Percentiles rank a stretch among this genome's conserved stretches.
Conservation (phyloP, 2,329 filamentous ascomycete genomes). For the Colletotrichum sansevieriae region DNA sequence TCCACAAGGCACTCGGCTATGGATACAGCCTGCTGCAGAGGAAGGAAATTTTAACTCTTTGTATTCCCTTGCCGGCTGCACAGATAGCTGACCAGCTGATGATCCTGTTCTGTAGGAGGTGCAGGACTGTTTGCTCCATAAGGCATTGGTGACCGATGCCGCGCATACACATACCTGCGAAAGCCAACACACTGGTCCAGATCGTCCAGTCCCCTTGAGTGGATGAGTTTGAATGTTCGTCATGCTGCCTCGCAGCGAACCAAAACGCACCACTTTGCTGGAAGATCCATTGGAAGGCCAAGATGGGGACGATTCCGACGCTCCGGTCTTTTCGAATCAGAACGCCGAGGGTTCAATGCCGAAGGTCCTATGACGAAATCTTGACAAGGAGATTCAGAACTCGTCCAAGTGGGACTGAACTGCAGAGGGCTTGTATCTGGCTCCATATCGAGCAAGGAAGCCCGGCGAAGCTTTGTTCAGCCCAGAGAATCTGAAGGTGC, state of each 20-base stretch:
- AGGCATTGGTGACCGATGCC: background rate
- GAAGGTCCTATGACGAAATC: constrained; percentile 14
- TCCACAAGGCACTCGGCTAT: background rate
- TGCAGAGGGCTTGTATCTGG: constrained; percentile 4
- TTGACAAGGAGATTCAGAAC: constrained; percentile 6
- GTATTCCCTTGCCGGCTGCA: background rate
- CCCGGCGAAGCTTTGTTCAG: constrained; percentile 9
- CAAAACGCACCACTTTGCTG: background rate
- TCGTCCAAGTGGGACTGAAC: constrained; percentile 8
- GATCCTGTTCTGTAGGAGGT: constrained; percentile 23
- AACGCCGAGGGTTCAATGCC: background rate
- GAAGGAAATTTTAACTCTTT: constrained; percentile 5
- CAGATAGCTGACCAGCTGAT: constrained; percentile 22
- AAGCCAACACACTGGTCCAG: background rate
- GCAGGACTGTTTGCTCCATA: constrained; percentile 11
- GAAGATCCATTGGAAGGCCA: background rate
- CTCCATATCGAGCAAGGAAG: constrained; percentile 16
- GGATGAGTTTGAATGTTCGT: constrained; percentile 16
- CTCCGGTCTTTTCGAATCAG: constrained; percentile 9
- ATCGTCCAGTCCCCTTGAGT: background rate
- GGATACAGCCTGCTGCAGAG: background rate
- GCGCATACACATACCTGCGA: constrained; percentile 7
- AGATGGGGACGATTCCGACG: constrained; percentile 10
- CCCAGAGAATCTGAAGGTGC: constrained; percentile 2
- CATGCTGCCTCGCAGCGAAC: constrained; percentile 18